Conservation (phyloP, 495 filamentous ascomycete genomes). For the Rostrohypoxylon terebratum region DNA sequence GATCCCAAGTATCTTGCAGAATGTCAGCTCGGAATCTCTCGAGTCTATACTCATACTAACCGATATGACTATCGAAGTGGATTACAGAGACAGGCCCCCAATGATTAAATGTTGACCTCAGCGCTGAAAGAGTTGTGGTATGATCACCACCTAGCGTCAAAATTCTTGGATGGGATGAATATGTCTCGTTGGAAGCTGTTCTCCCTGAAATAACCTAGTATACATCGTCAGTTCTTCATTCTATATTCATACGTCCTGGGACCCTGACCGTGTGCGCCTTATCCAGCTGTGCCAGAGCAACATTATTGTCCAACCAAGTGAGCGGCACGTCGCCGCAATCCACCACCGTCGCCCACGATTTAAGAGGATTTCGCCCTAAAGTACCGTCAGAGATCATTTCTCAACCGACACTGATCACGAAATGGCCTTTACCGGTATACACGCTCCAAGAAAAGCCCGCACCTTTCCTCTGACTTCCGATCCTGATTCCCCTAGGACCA, state of each 20-base stretch:
- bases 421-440: slow-evolving; percentile 44
- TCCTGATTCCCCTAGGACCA: slow-evolving; percentile 82
- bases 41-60: slow-evolving; percentile 27
- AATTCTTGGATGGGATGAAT: slow-evolving; percentile 60
- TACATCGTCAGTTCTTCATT: neutral
- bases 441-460: slow-evolving; percentile 46
- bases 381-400: neutral
- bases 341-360: slow-evolving; percentile 72
- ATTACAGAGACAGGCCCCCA: slow-evolving; percentile 77
- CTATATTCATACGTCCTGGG: too few species aligned
- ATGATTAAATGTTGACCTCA: slow-evolving; percentile 72
- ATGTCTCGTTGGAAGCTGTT: slow-evolving; percentile 48
- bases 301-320: slow-evolving; percentile 76
- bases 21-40: slow-evolving; percentile 23
- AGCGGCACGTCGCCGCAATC: slow-evolving; percentile 84
- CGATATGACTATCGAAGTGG: slow-evolving; percentile 79
- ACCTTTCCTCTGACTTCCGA: slow-evolving; percentile 63
- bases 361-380: slow-evolving; percentile 55
- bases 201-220: slow-evolving; percentile 51
- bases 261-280: slow-evolving; percentile 64
- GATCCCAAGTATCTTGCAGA: slow-evolving; percentile 82
- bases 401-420: neutral
- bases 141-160: slow-evolving; percentile 78
- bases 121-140: slow-evolving; percentile 69
- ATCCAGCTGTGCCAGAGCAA: slow-evolving; percentile 79